Conservation (phyloP, 2,329 filamentous ascomycete genomes). For the Boeremia exigua region DNA sequence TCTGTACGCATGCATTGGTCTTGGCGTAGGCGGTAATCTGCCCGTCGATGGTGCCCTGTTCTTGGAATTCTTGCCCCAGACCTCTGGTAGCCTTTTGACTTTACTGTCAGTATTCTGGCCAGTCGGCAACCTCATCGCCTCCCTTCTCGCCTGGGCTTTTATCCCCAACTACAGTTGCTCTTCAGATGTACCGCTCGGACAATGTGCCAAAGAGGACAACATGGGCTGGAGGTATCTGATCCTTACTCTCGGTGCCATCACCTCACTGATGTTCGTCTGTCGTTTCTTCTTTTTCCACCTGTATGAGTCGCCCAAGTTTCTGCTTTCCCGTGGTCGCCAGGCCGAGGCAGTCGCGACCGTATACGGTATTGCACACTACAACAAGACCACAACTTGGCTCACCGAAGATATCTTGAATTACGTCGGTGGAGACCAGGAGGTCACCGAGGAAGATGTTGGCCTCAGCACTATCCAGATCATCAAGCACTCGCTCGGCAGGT, state of each 20-base stretch:
- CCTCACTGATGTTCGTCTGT: slow-evolving; percentile 76
- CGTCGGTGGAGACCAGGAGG: slow-evolving; percentile 58
- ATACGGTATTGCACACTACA: slow-evolving; percentile 77
- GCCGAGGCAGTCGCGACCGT: slow-evolving; percentile 80
- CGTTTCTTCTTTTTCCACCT: slow-evolving; percentile 83
- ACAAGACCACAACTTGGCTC: slow-evolving; percentile 60
- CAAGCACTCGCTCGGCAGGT: slow-evolving; percentile 66
- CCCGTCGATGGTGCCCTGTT: slow-evolving; percentile 83
- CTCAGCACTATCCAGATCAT: slow-evolving; percentile 58
- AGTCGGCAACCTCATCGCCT: slow-evolving; percentile 75
- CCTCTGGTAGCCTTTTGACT: slow-evolving; percentile 75
- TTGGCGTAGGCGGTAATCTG: slow-evolving; percentile 67
- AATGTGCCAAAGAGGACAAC: slow-evolving; percentile 61
- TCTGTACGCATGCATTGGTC: slow-evolving; percentile 52
- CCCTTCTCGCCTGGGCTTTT: slow-evolving; percentile 72
- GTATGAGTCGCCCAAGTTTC: slow-evolving; percentile 84
- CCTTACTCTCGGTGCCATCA: slow-evolving; percentile 72
- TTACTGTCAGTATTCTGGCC: slow-evolving; percentile 89
- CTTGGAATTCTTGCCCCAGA: slow-evolving; percentile 80
- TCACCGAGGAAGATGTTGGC: slow-evolving; percentile 43
- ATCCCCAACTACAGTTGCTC: slow-evolving; percentile 69
- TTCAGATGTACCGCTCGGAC: slow-evolving; percentile 20
- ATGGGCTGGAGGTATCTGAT: slow-evolving; percentile 79
- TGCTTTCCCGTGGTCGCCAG: slow-evolving; percentile 78
- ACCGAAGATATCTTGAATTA: slow-evolving; percentile 70